Base-by-base conservation (phyloP, 108 stramenopile species). In the Phaeodactylum tricornutum region DNA sequence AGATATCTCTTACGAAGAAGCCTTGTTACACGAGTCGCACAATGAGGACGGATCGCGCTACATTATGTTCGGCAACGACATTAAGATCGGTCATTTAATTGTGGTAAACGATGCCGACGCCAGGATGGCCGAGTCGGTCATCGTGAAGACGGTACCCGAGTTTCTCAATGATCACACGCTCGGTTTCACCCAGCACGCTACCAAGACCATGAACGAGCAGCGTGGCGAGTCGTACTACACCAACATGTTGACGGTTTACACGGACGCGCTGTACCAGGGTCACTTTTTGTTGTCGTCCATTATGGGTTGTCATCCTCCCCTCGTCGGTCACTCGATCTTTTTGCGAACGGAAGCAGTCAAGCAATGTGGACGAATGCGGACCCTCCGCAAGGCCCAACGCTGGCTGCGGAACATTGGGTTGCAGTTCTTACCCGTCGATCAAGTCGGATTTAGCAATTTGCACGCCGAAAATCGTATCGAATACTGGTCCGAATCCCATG, bases 181-280 rank as follows among this genome's bases (percentile, higher is more conserved):
- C n/a, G 72, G 72, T 40, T 73, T 73, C 32, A 73, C 72, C 2
- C 72, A 73, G 30, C 72, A 73, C 37, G 72, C 72, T 0, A 73
- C 72, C n/a, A 73, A 73, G 47, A 73, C 72, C 19, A 29, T 73
- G 57, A 53, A 58, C 28, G 72, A 73, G 9, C 72, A 73, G 34
- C 57, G 72, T 1, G 50, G 64, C 9, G 72, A 73, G 37, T 55
- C 61, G 34, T 73, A 67, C 29, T 73, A 67, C 52, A 60, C 66
- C 37, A 62, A 59, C 24, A 62, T 73, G 60, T 29, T 66, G 22
- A 30, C 61, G 12, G 47, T 61, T 12, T 73, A 73, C 43, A 73
- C 72, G 16, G 72, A 73, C 48, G 66, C 65, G 14, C 57, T 73
- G 8, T 73, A 73, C 53, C 59, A 63, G 50, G 72, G 65, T 8